Base-by-base conservation (phyloP, 345 rosid genomes). In the Camelina hispida region DNA sequence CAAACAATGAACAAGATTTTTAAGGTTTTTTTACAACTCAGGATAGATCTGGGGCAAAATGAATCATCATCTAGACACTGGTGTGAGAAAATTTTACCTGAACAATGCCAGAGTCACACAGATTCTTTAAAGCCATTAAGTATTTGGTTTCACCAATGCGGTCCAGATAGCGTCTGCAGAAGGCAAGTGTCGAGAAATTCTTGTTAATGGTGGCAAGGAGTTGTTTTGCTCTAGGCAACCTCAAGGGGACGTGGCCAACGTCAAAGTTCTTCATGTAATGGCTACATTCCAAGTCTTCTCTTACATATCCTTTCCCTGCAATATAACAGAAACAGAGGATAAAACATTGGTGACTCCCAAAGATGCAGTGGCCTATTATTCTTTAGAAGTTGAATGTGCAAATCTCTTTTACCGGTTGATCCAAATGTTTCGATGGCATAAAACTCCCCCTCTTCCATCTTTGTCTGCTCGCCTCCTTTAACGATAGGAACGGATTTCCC, bases 361-460 rank as follows among this genome's bases (percentile, higher is more conserved):
- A 37, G 47, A 63, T 42, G 12, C 61, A 6, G 53, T 17, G 62
- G 72, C 7, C 47, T 55, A 22, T 74, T 55, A 22, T 74, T 52
- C 35, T 56, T 22, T 55, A 1, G 4, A 47, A 9, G 14, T 13
- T 60, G 40, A 35, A n/a, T 30, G 16, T 38, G 17, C 7, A 25
- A 51, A 18, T 13, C 28, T 59, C 14, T 50, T 48, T 76, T 81
- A 95, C 98, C 99, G 47, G 98, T 89, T 17, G 98, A 95, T 68
- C 84, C 98, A 72, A 91, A 95, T 70, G 98, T 93, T 85, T 95
- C 98, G 28, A 91, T 91, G 57, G 97, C 99, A 32, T 82, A 93
- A 81, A 89, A 88, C 85, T 91, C 97, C 17, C 99, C 97, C 85
- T 95, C 98, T 83, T 95, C 98, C 99, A 92, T 90, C 78, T 92